phyloP scores from a whole-genome alignment of 148 eudicot genomes.

The Vaccinium macrocarpon region DNA sequence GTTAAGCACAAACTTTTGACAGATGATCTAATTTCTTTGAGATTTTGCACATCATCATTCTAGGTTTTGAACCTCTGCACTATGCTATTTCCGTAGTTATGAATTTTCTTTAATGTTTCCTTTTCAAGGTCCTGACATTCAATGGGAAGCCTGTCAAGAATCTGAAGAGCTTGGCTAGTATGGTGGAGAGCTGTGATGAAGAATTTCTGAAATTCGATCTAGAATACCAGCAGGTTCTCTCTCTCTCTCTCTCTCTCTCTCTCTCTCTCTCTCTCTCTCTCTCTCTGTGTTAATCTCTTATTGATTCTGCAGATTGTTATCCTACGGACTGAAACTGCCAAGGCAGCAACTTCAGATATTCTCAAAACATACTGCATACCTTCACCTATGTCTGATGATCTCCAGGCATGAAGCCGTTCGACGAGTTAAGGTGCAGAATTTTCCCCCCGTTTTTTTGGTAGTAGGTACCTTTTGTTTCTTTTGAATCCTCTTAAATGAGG shows the following conservation, averaged over 20 bases:
- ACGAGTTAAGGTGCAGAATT: background rate
- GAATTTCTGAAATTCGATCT: constrained; percentile 42
- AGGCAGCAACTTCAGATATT: constrained; percentile 43
- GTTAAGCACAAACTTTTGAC: constrained; percentile 13
- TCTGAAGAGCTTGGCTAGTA: constrained; percentile 38
- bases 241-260: constrained; percentile 8
- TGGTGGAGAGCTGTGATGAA: constrained; percentile 42
- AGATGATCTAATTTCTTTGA: background rate
- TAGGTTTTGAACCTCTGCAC: background rate
- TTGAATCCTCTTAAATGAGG: background rate
- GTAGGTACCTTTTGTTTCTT: background rate
- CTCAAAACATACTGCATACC: constrained; percentile 45
- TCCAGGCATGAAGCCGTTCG: constrained; percentile 25
- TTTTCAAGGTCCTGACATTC: constrained; percentile 37
- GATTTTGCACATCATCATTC: background rate
- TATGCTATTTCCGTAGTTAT: background rate
- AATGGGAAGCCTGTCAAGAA: constrained; percentile 49
- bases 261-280: background rate
- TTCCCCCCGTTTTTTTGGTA: background rate
- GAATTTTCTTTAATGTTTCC: background rate
- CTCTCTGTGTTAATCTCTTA: background rate
- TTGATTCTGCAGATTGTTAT: constrained; percentile 35
- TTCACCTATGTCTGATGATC: constrained; percentile 50
- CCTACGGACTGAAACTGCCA: constrained; percentile 32
- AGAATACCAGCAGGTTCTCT: constrained; percentile 39